A percentile compares a stretch with the other conserved stretches of the same genome.
Evolutionary conservation across 1,139 yeast genomes (phyloP).

Genomic region (Meyerozyma carpophila): DNA sequence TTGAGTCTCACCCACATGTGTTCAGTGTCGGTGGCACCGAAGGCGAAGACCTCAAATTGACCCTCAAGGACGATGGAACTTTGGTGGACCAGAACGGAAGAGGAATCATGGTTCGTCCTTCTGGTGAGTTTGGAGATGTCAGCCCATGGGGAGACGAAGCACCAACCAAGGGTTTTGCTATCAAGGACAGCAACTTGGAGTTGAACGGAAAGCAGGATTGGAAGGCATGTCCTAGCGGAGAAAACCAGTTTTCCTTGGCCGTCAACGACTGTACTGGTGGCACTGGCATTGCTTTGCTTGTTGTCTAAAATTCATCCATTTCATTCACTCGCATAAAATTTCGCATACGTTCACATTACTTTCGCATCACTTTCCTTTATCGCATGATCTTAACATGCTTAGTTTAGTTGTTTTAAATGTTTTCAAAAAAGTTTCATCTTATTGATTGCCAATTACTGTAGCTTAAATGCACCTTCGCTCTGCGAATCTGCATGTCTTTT

Average conservation of each 20-base stretch:
- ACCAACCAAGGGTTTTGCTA: slow-evolving; percentile 14
- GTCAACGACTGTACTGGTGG: slow-evolving; percentile 24
- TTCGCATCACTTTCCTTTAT: background rate
- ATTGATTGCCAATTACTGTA: too few species aligned
- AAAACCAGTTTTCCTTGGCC: slow-evolving; percentile 19
- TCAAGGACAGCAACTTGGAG: slow-evolving; percentile 11
- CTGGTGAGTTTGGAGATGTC: slow-evolving; percentile 27
- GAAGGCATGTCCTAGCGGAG: slow-evolving; percentile 26
- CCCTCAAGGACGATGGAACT: slow-evolving; percentile 19
- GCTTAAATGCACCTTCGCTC: too few species aligned
- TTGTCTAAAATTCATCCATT: slow-evolving; percentile 5
- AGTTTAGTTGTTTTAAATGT: background rate
- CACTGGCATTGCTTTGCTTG: slow-evolving; percentile 18
- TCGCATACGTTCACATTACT: background rate
- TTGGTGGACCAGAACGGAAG: slow-evolving; percentile 24
- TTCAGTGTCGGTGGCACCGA: slow-evolving; percentile 27
- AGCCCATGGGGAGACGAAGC: slow-evolving; percentile 17
- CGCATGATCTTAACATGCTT: background rate
- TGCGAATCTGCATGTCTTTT: background rate
- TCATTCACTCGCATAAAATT: background rate
- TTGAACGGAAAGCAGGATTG: slow-evolving; percentile 13
- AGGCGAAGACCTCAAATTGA: slow-evolving; percentile 19
- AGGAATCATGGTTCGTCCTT: slow-evolving; percentile 21
- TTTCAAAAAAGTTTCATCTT: background rate
- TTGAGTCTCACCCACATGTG: slow-evolving; percentile 22